A percentile compares a stretch with the other conserved stretches of the same genome.
These are phyloP conservation scores for Fusarium duplospermum DNA, from an alignment of 2,329 filamentous ascomycete species.

Conservation along the genomic window DNA sequence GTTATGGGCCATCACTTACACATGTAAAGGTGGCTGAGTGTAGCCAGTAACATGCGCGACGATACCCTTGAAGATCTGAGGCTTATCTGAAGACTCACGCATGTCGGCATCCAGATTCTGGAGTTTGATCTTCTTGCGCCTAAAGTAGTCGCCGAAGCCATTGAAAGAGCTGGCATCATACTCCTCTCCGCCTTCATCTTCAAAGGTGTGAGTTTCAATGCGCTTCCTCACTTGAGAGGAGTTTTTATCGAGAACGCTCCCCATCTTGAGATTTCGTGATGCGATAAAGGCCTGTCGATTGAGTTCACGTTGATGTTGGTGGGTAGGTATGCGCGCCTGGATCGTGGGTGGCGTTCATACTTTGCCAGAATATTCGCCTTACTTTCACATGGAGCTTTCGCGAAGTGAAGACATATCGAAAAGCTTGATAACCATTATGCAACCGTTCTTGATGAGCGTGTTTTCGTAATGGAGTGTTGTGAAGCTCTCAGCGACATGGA, in stretches of 20 bases:
- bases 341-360: constrained; percentile 1
- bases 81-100: constrained; percentile 75
- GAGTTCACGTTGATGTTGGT: constrained; percentile 16
- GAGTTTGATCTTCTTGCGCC: constrained; percentile 95
- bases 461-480: neutral
- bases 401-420: neutral
- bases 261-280: constrained; percentile 57
- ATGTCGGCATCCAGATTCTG: constrained; percentile 92
- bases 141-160: constrained; percentile 91
- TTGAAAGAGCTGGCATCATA: constrained; percentile 89
- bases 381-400: neutral
- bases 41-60: constrained; percentile 96
- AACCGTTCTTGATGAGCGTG: neutral
- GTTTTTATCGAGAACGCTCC: constrained; percentile 71
- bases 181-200: constrained; percentile 87
- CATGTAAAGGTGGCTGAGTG: constrained; percentile 90
- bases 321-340: constrained; percentile 4
- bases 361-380: neutral
- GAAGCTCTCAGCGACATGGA: constrained; percentile 4
- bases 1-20: constrained; percentile 57
- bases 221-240: constrained; percentile 71
- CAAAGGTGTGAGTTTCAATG: constrained; percentile 76
- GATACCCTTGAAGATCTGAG: constrained; percentile 89
- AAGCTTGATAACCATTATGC: neutral
- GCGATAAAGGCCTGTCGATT: neutral